Percentiles rank a stretch among this genome's conserved stretches.
phyloP scores from a whole-genome alignment of 805 yeast species.

The Candida nitratophila region DNA sequence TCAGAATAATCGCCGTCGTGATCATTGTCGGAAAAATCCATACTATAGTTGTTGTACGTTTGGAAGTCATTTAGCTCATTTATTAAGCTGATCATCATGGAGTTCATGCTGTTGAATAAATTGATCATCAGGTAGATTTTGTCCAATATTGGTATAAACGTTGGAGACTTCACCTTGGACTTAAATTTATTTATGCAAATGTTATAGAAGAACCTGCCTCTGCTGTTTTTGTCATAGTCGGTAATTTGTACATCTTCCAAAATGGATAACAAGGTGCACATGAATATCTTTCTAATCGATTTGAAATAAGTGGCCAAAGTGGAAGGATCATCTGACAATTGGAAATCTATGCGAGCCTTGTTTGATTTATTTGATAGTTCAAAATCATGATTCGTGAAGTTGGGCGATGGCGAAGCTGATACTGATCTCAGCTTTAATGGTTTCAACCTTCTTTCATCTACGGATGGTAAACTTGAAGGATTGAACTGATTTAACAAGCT shows the following conservation, averaged over 20 bases:
- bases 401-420: conserved; percentile 6
- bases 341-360: neutral
- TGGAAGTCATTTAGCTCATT: neutral
- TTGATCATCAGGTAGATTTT: neutral
- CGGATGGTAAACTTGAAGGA: neutral
- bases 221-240: neutral
- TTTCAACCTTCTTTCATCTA: conserved; percentile 5
- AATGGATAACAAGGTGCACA: conserved; percentile 17
- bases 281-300: conserved; percentile 13
- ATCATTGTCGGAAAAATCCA: neutral
- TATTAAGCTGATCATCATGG: neutral
- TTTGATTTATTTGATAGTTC: neutral
- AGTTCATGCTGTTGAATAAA: neutral
- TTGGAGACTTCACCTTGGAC: neutral
- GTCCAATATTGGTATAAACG: neutral
- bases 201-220: conserved; percentile 6
- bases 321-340: conserved; percentile 9
- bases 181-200: conserved; percentile 14
- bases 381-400: neutral
- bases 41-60: neutral
- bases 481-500: conserved; percentile 13
- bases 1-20: neutral
- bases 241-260: conserved; percentile 8
- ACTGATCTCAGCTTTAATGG: conserved; percentile 16
- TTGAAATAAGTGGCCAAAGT: conserved; percentile 7